Conservation (phyloP, 495 filamentous ascomycete species). For the Aspergillus sclerotioniger region DNA sequence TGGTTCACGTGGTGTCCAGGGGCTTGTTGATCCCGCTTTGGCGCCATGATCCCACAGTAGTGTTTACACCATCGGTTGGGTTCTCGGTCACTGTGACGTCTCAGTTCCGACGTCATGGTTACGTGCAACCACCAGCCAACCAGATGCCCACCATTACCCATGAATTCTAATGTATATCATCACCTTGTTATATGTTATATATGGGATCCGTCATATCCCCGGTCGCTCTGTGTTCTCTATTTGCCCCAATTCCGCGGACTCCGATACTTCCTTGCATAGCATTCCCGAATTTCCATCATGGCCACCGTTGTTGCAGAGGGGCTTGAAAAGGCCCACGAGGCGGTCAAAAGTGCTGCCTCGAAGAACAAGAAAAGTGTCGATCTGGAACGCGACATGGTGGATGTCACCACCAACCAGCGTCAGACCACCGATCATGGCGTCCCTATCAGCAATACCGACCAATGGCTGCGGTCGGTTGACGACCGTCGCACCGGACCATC, state of each 20-base stretch:
- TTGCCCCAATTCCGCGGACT: background rate
- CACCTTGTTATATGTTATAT: too few species aligned
- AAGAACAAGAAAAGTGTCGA: constrained; percentile 32
- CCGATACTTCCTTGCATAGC: background rate
- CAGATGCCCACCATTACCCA: background rate
- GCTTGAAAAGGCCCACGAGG: constrained; percentile 32
- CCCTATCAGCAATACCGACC: constrained; percentile 62
- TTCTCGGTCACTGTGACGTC: background rate
- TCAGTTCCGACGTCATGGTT: background rate
- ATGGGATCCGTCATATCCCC: too few species aligned
- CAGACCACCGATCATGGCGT: constrained; percentile 71
- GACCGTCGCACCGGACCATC: constrained; percentile 59
- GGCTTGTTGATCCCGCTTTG: too few species aligned
- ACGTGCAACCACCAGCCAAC: background rate
- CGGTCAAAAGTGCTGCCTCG: constrained; percentile 23
- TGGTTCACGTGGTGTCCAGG: too few species aligned
- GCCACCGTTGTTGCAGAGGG: constrained; percentile 27
- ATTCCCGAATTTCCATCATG: constrained; percentile 16
- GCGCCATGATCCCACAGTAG: background rate
- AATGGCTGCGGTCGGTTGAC: constrained; percentile 64
- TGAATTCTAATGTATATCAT: background rate
- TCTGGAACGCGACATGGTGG: constrained; percentile 33
- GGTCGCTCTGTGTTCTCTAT: too few species aligned
- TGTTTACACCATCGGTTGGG: background rate
- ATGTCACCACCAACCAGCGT: constrained; percentile 28